A percentile compares a stretch with the other conserved stretches of the same genome.
phyloP scores from a whole-genome alignment of 257 asterid genomes.

The Fraxinus cuspidata region DNA sequence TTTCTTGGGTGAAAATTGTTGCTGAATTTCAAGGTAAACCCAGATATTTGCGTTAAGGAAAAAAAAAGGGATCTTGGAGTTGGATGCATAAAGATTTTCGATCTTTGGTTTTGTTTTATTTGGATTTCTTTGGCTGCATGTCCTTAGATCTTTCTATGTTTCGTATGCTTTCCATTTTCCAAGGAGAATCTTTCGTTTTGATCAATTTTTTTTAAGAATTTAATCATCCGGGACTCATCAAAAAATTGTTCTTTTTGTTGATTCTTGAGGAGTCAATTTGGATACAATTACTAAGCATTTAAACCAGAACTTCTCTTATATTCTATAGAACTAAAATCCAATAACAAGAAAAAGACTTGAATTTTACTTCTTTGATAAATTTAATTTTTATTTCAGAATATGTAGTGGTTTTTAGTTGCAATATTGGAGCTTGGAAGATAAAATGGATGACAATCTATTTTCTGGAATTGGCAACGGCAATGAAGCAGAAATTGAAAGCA shows the following conservation, averaged over 20 bases:
- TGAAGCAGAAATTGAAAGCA: background rate
- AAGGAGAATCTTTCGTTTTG: no score
- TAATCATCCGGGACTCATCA: background rate
- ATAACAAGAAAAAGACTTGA: no score
- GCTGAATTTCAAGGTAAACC: conserved; percentile 38
- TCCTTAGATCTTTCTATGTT: background rate
- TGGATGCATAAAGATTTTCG: background rate
- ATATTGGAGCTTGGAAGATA: background rate
- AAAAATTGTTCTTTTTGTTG: conserved; percentile 11
- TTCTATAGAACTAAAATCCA: conserved; percentile 2
- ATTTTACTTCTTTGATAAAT: no score
- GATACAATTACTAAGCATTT: conserved; percentile 13
- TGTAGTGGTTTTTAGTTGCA: background rate
- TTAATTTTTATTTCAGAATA: background rate
- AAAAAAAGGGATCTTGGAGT: no score
- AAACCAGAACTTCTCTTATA: conserved; percentile 14
- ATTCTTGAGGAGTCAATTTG: background rate
- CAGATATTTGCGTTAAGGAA: background rate
- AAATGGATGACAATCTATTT: background rate
- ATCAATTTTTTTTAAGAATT: background rate
- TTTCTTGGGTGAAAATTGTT: background rate
- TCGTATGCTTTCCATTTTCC: no score
- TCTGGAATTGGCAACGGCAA: background rate
- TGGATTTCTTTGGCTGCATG: background rate
- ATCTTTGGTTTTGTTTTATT: conserved; percentile 6